Conservation (phyloP, 2,329 filamentous ascomycete species). For the Xylaria digitata region DNA sequence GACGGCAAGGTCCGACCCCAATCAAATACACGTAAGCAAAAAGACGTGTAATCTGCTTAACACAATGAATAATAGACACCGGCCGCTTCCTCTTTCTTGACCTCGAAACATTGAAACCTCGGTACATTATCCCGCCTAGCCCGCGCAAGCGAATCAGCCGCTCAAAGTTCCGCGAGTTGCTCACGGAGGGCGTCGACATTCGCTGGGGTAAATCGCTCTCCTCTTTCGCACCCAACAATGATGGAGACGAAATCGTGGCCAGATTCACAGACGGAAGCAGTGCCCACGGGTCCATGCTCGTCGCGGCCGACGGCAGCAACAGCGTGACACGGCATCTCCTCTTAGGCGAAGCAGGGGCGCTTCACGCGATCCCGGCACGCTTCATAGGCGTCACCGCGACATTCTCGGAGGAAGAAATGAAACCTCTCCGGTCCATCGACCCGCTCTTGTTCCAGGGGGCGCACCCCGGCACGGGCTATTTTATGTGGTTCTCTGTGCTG, state of each 20-base stretch:
- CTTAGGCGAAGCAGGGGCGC: not conserved
- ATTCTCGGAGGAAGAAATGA: slow-evolving; percentile 10
- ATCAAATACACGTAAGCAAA: too few species aligned
- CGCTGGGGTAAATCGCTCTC: slow-evolving; percentile 28
- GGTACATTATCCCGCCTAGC: slow-evolving; percentile 25
- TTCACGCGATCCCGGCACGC: slow-evolving; percentile 14
- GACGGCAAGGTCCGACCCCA: slow-evolving; percentile 21
- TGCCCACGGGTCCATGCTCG: slow-evolving; percentile 23
- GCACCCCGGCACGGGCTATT: slow-evolving; percentile 22
- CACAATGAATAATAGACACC: slow-evolving; percentile 20
- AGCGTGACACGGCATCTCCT: slow-evolving; percentile 13
- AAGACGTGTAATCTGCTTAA: too few species aligned
- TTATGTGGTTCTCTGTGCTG: slow-evolving; percentile 26
- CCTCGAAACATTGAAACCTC: slow-evolving; percentile 16
- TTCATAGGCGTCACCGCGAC: slow-evolving; percentile 19
- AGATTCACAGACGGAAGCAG: slow-evolving; percentile 24
- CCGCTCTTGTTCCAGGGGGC: slow-evolving; percentile 29
- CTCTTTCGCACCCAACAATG: not conserved
- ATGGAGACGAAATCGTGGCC: slow-evolving; percentile 13
- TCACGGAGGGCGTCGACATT: slow-evolving; percentile 18
- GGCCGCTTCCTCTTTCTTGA: slow-evolving; percentile 30
- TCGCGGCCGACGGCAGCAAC: slow-evolving; percentile 32
- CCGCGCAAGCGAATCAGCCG: slow-evolving; percentile 25
- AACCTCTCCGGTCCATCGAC: slow-evolving; percentile 23
- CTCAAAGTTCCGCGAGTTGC: slow-evolving; percentile 16